Evolutionary conservation across 805 yeast genomes (phyloP).

Genomic region (Starmerella roubikii): DNA sequence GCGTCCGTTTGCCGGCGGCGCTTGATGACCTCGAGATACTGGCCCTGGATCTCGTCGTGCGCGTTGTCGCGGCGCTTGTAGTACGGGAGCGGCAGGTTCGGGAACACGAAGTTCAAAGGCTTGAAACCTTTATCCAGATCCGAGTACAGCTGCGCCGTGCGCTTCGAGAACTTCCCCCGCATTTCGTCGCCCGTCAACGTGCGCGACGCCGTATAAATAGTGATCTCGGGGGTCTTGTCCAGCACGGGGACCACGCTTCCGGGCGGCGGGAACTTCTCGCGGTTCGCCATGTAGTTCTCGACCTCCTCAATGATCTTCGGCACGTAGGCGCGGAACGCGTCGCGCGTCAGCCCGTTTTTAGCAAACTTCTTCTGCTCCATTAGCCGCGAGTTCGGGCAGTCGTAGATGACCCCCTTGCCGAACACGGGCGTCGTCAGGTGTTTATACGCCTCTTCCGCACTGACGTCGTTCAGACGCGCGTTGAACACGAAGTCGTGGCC

Average conservation of each 20-base stretch:
- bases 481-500: conserved; percentile 95
- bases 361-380: conserved; percentile 99
- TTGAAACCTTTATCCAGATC: conserved; percentile 96
- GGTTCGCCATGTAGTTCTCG: conserved; percentile 41
- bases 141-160: conserved; percentile 71
- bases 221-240: conserved; percentile 83
- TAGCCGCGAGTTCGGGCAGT: conserved; percentile 81
- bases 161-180: conserved; percentile 66
- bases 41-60: conserved; percentile 61
- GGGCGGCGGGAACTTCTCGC: conserved; percentile 25
- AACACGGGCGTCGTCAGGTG: conserved; percentile 99
- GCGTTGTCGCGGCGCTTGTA: conserved; percentile 80
- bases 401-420: conserved; percentile 94
- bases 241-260: conserved; percentile 36
- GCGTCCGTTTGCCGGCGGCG: conserved; percentile 45
- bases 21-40: conserved; percentile 67
- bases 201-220: conserved; percentile 91
- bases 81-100: conserved; percentile 77
- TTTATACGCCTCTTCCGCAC: conserved; percentile 91
- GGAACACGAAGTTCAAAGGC: conserved; percentile 90
- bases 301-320: conserved; percentile 79
- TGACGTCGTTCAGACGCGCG: conserved; percentile 75
- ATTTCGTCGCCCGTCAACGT: conserved; percentile 82
- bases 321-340: conserved; percentile 70
- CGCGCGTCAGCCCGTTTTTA: conserved; percentile 74